phyloP scores from a whole-genome alignment of 371 early-diverging fungal genomes.

The Mycotypha africana region DNA sequence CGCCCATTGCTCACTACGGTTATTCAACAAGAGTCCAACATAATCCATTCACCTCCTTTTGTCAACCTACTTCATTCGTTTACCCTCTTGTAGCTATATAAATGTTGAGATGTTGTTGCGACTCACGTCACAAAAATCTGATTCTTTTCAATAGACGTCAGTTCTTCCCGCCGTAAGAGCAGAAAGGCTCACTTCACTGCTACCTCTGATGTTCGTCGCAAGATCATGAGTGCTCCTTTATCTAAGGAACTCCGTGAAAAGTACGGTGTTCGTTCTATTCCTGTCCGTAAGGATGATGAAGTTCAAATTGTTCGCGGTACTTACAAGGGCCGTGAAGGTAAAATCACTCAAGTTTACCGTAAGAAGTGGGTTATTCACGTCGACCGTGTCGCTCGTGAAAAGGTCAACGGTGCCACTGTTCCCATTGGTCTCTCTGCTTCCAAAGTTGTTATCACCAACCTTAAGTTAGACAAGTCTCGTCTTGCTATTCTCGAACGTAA shows the following conservation, averaged over 20 bases:
- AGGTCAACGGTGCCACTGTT: constrained; percentile 94
- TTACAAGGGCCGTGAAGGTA: constrained; percentile 97
- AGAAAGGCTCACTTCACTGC: constrained; percentile 99
- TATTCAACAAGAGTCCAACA: too few species aligned
- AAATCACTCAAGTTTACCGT: constrained; percentile 95
- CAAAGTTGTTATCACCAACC: constrained; percentile 93
- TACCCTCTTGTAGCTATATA: too few species aligned
- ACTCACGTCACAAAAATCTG: too few species aligned
- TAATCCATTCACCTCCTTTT: too few species aligned
- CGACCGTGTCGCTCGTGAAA: constrained; percentile 93
- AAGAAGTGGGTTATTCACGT: constrained; percentile 98
- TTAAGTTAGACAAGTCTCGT: constrained; percentile 97
- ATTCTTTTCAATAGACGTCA: constrained; percentile 87
- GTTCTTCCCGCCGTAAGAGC: constrained; percentile 93
- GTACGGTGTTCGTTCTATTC: constrained; percentile 72
- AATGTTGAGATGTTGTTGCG: too few species aligned
- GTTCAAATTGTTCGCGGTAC: constrained; percentile 92
- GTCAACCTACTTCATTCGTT: too few species aligned
- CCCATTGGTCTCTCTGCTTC: constrained; percentile 96
- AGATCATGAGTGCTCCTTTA: constrained; percentile 94
- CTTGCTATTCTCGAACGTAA: constrained; percentile 80
- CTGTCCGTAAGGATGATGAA: constrained; percentile 97
- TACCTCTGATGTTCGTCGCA: constrained; percentile 90
- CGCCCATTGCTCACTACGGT: too few species aligned
- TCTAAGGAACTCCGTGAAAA: constrained; percentile 84